These are phyloP conservation scores for Coemansia sp. DNA, from an alignment of 192 early-diverging fungal genomes.

Conservation along the genomic window DNA sequence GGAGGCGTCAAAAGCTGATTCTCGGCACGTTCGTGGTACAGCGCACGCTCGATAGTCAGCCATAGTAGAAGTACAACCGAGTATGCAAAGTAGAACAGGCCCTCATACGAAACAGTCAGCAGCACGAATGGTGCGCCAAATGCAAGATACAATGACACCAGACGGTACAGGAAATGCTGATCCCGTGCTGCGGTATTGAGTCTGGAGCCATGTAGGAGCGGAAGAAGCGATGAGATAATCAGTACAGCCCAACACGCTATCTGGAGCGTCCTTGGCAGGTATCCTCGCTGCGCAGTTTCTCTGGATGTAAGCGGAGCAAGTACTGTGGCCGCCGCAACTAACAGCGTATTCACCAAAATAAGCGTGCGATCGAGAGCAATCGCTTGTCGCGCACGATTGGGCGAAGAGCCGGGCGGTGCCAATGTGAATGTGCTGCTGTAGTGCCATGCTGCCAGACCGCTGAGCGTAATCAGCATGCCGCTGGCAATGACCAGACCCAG, in stretches of 20 bases:
- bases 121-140: conserved; percentile 86
- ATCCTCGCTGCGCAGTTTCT: conserved; percentile 36
- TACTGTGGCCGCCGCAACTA: conserved; percentile 42
- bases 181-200: conserved; percentile 41
- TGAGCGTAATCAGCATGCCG: conserved; percentile 34
- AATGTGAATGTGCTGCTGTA: conserved; percentile 37
- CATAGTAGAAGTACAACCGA: conserved; percentile 70
- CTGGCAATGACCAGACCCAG: conserved; percentile 59
- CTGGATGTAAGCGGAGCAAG: conserved; percentile 43
- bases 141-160: conserved; percentile 79
- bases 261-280: conserved; percentile 40
- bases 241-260: conserved; percentile 47
- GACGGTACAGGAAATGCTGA: conserved; percentile 77
- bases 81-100: conserved; percentile 85
- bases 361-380: conserved; percentile 34
- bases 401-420: conserved; percentile 26
- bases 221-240: conserved; percentile 37
- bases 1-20: conserved; percentile 33
- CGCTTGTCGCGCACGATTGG: conserved; percentile 21
- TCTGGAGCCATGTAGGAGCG: conserved; percentile 46
- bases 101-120: conserved; percentile 88
- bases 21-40: conserved; percentile 48
- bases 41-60: conserved; percentile 71
- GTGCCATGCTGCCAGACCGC: conserved; percentile 48
- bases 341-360: conserved; percentile 38